phyloP scores from a whole-genome alignment of 1,139 yeast species.

The Candida glucosophila region DNA sequence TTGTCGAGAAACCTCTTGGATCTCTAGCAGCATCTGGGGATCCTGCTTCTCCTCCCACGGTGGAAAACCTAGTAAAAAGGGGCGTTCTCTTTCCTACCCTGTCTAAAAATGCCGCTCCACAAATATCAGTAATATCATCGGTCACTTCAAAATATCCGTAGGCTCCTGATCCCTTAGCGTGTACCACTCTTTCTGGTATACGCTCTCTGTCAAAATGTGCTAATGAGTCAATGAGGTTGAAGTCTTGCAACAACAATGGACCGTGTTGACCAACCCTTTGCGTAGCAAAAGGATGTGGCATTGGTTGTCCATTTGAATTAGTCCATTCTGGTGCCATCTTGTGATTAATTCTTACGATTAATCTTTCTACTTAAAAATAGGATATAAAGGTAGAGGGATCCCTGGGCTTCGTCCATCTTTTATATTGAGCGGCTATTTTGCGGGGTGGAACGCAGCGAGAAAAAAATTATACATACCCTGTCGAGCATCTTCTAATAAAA shows the following conservation, averaged over 20 bases:
- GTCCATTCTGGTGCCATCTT: slow-evolving; percentile 29
- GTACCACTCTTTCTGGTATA: slow-evolving; percentile 85
- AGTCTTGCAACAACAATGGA: slow-evolving; percentile 71
- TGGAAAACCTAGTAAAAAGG: slow-evolving; percentile 70
- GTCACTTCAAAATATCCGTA: slow-evolving; percentile 75
- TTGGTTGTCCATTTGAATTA: slow-evolving; percentile 69
- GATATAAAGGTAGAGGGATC: not conserved
- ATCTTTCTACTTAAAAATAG: not conserved
- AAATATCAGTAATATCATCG: slow-evolving; percentile 70
- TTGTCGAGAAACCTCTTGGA: slow-evolving; percentile 81
- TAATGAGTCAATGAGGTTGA: slow-evolving; percentile 65
- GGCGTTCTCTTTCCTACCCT: slow-evolving; percentile 70
- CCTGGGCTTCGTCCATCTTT: not conserved
- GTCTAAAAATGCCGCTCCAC: slow-evolving; percentile 63
- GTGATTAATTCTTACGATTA: too few species aligned
- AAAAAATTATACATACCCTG: too few species aligned
- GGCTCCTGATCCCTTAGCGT: slow-evolving; percentile 87
- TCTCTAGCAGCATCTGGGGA: slow-evolving; percentile 84
- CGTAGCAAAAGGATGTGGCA: slow-evolving; percentile 59
- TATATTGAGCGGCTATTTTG: not conserved
- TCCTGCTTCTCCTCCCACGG: slow-evolving; percentile 85
- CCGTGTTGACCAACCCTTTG: slow-evolving; percentile 70
- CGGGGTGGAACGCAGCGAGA: not conserved
- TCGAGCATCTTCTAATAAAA: too few species aligned
- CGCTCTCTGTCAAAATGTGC: slow-evolving; percentile 86